Evolutionary conservation across 169 alveolate genomes (phyloP).

Genomic region (Eimeria falciformis): DNA sequence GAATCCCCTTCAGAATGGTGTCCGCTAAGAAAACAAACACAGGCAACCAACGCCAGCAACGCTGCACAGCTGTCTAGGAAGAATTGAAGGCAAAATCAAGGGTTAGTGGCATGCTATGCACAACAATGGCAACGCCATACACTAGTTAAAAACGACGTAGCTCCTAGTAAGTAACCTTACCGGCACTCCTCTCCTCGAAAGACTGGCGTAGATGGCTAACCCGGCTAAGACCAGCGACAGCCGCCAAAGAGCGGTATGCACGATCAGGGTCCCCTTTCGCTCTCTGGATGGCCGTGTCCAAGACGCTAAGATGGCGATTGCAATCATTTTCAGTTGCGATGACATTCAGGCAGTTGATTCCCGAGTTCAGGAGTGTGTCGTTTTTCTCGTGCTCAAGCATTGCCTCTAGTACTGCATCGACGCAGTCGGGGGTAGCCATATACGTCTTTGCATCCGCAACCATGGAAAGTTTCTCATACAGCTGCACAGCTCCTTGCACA

Average conservation of each 20-base stretch:
- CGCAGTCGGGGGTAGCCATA: slow-evolving; percentile 88
- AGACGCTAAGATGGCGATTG: slow-evolving; percentile 85
- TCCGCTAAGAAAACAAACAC: slow-evolving; percentile 69
- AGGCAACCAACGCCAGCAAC: too few relatives aligned
- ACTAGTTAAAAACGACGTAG: too few relatives aligned
- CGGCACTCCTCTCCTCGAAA: slow-evolving; percentile 72
- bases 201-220: slow-evolving; percentile 84
- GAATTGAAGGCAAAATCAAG: too few relatives aligned
- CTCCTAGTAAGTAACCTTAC: too few relatives aligned
- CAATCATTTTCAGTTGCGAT: slow-evolving; percentile 93
- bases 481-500: slow-evolving; percentile 88
- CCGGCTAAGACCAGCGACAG: slow-evolving; percentile 91
- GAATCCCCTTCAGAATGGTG: slow-evolving; percentile 84
- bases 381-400: slow-evolving; percentile 91
- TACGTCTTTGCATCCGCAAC: slow-evolving; percentile 85
- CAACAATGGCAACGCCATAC: too few relatives aligned
- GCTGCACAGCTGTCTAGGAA: too few relatives aligned
- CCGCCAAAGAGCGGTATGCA: slow-evolving; percentile 91
- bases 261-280: slow-evolving; percentile 88
- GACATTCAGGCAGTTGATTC: slow-evolving; percentile 88
- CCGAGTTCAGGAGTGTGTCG: slow-evolving; percentile 88
- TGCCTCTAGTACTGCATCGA: slow-evolving; percentile 89
- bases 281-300: slow-evolving; percentile 83
- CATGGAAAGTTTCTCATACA: slow-evolving; percentile 77
- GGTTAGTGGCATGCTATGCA: too few relatives aligned